Evolutionary conservation across 257 asterid species (phyloP), one percentile per base, ranked within the genome.

Genomic region (Nicotiana tabacum): DNA sequence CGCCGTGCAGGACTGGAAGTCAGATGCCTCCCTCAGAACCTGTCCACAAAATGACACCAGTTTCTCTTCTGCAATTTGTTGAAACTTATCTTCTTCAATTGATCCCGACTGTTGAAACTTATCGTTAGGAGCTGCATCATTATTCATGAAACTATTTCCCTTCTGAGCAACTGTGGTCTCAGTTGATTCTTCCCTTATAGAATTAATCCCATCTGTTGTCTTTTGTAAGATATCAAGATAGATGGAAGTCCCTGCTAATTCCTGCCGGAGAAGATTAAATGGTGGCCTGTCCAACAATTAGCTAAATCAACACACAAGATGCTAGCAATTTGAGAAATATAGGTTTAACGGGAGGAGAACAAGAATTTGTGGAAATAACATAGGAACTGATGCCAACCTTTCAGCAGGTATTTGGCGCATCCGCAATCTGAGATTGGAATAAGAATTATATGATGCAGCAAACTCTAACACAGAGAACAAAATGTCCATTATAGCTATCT

Each of bases 201-300:
- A 16, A 81, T 87, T 86, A 85, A 82, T 83, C 12, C 82, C 86
- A 57, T 86, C 83, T 16, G 98, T 96, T 46, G 98, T 81, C 92
- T 94, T 94, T 81, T 96, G 98, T 84, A 96, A 93, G 85, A 96
- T 89, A 89, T 94, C 97, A 81, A 96, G 88, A 87, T 96, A 96
- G 88, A 96, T 91, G 89, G 93, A 90, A 5, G 99, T 93, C 84
- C 97, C 99, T 84, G 97, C 92, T 84, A 96, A 86, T 88, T 96
- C 99, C 87, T 96, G 99, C 76, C 99, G 99, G 69, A 96, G 98
- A 92, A 96, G 99, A 90, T 96, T 96, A 86, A 90, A 88, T 4
- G 98, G 97, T 78, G 95, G 98, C 90, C 99, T 96, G 90, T 80
- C 69, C 86, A 86, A 82, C 76, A 83, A 85, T 76, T 86, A 85